Conservation (phyloP, 192 early-diverging fungal genomes). For the Linnemannia elongata region DNA sequence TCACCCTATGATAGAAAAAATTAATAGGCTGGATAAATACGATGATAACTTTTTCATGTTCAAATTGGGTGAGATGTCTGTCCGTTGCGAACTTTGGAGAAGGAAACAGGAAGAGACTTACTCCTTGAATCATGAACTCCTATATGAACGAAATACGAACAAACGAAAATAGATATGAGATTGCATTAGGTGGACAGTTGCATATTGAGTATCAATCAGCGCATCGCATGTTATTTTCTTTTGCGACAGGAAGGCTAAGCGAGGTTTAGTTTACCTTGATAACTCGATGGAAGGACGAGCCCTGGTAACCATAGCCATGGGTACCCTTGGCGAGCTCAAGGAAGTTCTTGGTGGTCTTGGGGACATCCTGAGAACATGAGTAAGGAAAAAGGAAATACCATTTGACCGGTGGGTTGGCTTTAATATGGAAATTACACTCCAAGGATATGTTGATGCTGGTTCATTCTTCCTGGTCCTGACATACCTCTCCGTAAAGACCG, state of each 20-base stretch:
- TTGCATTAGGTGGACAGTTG: background rate
- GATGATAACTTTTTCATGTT: background rate
- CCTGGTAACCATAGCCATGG: conserved; percentile 49
- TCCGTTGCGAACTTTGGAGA: conserved; percentile 60
- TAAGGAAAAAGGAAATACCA: conserved; percentile 9
- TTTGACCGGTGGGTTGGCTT: too few relatives aligned
- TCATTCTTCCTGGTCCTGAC: conserved; percentile 27
- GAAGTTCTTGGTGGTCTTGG: conserved; percentile 92
- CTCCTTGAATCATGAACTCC: conserved; percentile 67
- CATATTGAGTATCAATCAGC: background rate
- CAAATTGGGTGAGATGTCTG: background rate
- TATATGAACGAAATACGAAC: conserved; percentile 56
- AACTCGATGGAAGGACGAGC: conserved; percentile 73
- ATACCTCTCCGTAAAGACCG: conserved; percentile 79
- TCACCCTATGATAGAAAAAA: conserved; percentile 65
- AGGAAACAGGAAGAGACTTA: conserved; percentile 5
- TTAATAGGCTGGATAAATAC: conserved; percentile 51
- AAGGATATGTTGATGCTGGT: too few relatives aligned
- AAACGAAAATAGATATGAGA: conserved; percentile 33
- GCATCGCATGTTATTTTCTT: conserved; percentile 46
- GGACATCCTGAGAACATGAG: conserved; percentile 57
- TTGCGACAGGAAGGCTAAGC: conserved; percentile 81
- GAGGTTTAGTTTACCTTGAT: conserved; percentile 61
- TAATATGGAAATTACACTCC: background rate
- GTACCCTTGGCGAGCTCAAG: conserved; percentile 89